These are phyloP conservation scores for Nemania sp. DNA, from an alignment of 2,329 filamentous ascomycete genomes.

Conservation along the genomic window DNA sequence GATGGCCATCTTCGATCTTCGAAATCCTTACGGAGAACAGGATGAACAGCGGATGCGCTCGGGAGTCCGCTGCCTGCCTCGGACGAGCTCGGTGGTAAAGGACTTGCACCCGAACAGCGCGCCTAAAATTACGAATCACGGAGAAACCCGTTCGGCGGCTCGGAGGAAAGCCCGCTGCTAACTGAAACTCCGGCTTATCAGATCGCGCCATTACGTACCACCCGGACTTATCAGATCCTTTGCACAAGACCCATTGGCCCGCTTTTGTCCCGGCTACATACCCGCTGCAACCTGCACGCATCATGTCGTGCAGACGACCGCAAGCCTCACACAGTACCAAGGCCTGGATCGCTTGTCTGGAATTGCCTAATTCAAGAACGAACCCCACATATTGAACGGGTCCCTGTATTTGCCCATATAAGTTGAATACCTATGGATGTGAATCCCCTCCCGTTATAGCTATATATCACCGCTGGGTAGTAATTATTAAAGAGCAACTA, in stretches of 20 bases:
- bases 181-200: conserved; percentile 11
- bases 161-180: neutral
- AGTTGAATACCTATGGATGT: too few relatives aligned
- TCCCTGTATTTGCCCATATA: too few relatives aligned
- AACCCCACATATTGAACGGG: neutral
- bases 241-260: conserved; percentile 10
- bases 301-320: neutral
- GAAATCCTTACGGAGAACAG: neutral
- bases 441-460: conserved; percentile 6
- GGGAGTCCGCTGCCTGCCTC: conserved; percentile 1
- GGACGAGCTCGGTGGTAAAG: conserved; percentile 25
- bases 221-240: conserved; percentile 26
- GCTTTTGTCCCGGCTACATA: neutral
- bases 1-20: neutral
- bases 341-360: neutral
- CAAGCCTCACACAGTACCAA: too few relatives aligned
- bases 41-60: neutral
- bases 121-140: conserved; percentile 1
- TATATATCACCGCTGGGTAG: too few relatives aligned
- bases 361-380: neutral
- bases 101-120: conserved; percentile 3
- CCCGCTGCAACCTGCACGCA: neutral
- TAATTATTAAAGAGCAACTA: neutral
- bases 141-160: conserved; percentile 13
- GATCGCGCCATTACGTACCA: conserved; percentile 14